Evolutionary conservation across 139 green algal genomes (phyloP).

Genomic region (Mesotaenium endlicherianum): DNA sequence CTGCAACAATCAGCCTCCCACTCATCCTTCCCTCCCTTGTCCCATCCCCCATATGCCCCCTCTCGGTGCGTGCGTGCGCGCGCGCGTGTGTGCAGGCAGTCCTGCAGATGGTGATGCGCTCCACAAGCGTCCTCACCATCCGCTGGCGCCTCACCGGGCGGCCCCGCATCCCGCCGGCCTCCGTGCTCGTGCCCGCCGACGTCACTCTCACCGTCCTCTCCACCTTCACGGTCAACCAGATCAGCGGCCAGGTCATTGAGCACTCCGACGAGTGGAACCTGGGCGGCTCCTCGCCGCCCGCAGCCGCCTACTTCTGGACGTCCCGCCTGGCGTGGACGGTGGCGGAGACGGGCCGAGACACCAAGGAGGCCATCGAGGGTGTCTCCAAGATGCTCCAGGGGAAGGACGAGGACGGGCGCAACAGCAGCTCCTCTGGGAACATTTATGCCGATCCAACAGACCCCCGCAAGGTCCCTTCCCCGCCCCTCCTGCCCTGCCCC

Average conservation of each 20-base stretch:
- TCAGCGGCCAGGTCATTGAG: slow-evolving; percentile 44
- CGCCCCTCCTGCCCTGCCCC: background rate
- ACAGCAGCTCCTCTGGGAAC: too few relatives aligned
- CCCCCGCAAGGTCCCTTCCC: slow-evolving; percentile 21
- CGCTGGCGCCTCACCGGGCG: slow-evolving; percentile 12
- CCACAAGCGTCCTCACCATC: slow-evolving; percentile 37
- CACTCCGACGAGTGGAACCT: slow-evolving; percentile 40
- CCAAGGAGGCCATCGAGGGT: background rate
- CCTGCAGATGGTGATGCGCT: slow-evolving; percentile 31
- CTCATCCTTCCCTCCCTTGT: too few relatives aligned
- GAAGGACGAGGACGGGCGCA: background rate
- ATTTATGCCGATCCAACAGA: slow-evolving; percentile 33
- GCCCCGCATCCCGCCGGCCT: background rate
- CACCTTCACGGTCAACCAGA: slow-evolving; percentile 44
- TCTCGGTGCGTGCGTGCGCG: too few relatives aligned
- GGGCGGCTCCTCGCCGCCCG: slow-evolving; percentile 17
- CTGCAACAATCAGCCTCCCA: too few relatives aligned
- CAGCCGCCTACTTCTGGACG: slow-evolving; percentile 26
- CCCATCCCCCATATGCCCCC: too few relatives aligned
- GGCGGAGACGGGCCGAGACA: slow-evolving; percentile 25
- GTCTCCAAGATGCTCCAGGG: background rate
- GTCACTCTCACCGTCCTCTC: slow-evolving; percentile 16
- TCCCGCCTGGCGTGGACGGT: slow-evolving; percentile 24
- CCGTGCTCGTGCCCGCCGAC: background rate
- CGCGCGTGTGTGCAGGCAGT: slow-evolving; percentile 16